Evolutionary conservation across 2,329 filamentous ascomycete genomes (phyloP).

Genomic region (Diaporthe velutina): DNA sequence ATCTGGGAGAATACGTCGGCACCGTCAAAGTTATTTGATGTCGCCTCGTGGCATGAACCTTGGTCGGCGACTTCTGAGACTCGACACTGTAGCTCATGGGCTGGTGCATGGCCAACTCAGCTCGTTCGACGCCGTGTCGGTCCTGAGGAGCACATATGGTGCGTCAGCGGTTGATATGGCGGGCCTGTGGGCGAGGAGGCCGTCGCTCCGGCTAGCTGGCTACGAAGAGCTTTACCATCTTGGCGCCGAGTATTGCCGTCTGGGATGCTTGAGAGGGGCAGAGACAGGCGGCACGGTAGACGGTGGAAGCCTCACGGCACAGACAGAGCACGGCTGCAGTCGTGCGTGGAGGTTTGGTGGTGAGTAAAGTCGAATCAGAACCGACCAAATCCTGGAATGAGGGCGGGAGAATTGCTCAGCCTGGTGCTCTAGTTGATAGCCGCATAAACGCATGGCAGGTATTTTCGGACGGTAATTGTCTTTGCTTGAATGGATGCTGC

Average conservation of each 20-base stretch:
- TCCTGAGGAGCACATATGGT: not conserved
- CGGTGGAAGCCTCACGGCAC: not conserved
- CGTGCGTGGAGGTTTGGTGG: not conserved
- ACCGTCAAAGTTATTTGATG: not conserved
- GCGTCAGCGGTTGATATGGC: not conserved
- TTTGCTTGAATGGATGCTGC: not conserved
- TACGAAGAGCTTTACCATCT: not conserved
- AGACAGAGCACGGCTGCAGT: not conserved
- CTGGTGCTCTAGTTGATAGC: not conserved
- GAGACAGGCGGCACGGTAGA: not conserved
- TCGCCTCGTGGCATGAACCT: not conserved
- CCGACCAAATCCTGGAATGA: not conserved
- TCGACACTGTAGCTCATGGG: not conserved
- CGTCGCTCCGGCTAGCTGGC: not conserved
- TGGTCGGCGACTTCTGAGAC: not conserved
- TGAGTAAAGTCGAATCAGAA: too few species aligned
- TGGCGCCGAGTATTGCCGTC: not conserved
- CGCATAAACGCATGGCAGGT: not conserved
- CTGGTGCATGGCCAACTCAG: not conserved
- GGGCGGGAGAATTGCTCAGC: not conserved
- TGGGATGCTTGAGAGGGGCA: not conserved
- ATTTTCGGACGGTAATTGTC: not conserved
- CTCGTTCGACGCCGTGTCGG: not conserved
- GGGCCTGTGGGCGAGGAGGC: not conserved
- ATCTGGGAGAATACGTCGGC: not conserved